These are phyloP conservation scores for Melocanna baccifera DNA, from an alignment of 176 grass and related monocot genomes.

Conservation along the genomic window DNA sequence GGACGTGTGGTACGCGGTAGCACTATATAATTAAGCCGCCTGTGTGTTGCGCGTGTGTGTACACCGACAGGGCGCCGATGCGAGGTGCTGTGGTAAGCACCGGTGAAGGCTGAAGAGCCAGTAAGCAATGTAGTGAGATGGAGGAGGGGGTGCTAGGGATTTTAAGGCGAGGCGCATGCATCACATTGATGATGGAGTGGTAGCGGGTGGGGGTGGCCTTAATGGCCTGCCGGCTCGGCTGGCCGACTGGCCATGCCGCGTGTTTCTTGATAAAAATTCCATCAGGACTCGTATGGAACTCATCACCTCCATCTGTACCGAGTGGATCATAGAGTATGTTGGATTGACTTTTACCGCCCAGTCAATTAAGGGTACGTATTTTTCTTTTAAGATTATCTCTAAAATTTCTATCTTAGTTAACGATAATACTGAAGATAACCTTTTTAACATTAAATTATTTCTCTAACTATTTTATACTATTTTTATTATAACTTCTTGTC, in stretches of 20 bases:
- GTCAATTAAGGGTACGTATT: no score
- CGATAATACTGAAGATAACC: fast-evolving
- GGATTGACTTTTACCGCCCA: no score
- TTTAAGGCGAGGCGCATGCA: conserved; percentile 20
- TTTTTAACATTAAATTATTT: no score
- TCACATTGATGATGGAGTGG: conserved; percentile 26
- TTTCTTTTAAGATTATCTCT: no score
- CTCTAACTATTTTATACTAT: no score
- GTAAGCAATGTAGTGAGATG: background rate
- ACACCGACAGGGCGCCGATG: background rate
- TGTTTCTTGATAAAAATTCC: background rate
- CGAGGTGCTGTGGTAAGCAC: background rate
- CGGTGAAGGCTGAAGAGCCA: conserved; percentile 3
- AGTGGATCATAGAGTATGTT: background rate
- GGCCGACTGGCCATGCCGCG: background rate
- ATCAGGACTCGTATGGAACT: background rate
- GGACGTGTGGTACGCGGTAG: background rate
- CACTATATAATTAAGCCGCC: background rate
- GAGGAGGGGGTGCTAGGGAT: background rate
- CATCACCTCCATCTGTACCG: background rate
- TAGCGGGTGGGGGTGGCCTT: conserved; percentile 17
- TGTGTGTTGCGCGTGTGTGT: background rate
- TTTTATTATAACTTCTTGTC: no score
- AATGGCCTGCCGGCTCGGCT: conserved; percentile 9
- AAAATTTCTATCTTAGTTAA: no score